Percentiles rank a stretch among this genome's conserved stretches.
Evolutionary conservation across 345 rosid genomes (phyloP).

Genomic region (Pugionium dolabratum): DNA sequence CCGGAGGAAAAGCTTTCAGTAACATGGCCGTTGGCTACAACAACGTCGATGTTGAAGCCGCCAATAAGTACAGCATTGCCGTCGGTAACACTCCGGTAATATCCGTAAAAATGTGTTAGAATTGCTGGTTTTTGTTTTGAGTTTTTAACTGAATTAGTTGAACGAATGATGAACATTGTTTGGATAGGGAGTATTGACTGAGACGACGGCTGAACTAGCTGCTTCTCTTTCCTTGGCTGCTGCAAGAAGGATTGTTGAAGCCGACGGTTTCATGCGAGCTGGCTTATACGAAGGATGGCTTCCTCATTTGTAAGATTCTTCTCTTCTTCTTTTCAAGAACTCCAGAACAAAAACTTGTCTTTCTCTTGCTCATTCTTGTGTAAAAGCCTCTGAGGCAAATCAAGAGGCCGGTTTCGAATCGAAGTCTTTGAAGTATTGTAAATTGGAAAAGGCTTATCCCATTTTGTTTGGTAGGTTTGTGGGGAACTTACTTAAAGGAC

Average conservation of each 20-base stretch:
- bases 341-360: not conserved
- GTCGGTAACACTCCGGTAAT: constrained; percentile 95
- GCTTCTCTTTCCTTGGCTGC: constrained; percentile 92
- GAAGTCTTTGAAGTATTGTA: not conserved
- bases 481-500: constrained; percentile 97
- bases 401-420: not conserved
- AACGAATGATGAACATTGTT: too few species aligned
- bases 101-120: too few species aligned
- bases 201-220: constrained; percentile 94
- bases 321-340: not conserved
- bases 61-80: constrained; percentile 88
- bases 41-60: constrained; percentile 94
- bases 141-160: not conserved
- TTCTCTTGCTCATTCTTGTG: not conserved
- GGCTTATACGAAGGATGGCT: constrained; percentile 99
- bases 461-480: constrained; percentile 57
- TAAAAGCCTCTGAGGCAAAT: not conserved
- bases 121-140: too few species aligned
- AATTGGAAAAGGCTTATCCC: not conserved
- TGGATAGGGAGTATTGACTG: constrained; percentile 89
- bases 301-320: constrained; percentile 66
- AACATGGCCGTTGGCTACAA: constrained; percentile 99
- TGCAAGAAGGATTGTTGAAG: constrained; percentile 94
- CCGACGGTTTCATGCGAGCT: constrained; percentile 93
- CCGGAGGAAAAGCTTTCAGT: constrained; percentile 92